Base-by-base conservation (phyloP, 1,284 basidiomycete genomes). In the Takashimella koratensis region DNA sequence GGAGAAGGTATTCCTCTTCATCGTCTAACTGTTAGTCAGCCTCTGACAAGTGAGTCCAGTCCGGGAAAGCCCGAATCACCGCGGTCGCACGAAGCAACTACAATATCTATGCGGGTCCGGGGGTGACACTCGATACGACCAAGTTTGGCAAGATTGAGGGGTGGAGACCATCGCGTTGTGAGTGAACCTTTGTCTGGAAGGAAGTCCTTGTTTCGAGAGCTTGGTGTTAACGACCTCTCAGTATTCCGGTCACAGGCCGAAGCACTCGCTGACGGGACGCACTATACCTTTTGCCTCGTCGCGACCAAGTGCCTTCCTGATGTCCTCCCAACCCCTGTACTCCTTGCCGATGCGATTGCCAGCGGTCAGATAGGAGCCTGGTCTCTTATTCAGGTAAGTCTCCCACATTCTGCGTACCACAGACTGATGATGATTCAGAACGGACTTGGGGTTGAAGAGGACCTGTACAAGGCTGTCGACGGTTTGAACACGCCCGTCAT, bases 251-350 rank as follows among this genome's bases (percentile, higher is more conserved):
- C 81, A 1, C 79, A 88, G 24, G 70, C 74, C 1, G 80, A 84
- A 13, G 85, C 86, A 1, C 76, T 82, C 6, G 61, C 53, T 0
- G 58, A 61, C 49, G 84, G 86, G 42, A 72, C 77, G 40, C 62
- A 77, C 1, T 90, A 87, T 68, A 79, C 82, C 30, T 83, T 85
- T 65, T 84, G 88, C 12, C 70, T 90, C 12, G 73, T 89, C 50
- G 80, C 84, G 2, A 87, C 86, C 2, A 90, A 90, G 67, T 83
- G 83, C 4, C 74, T 89, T 3, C 88, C 88, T 0, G 88, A 90
- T 61, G 68, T 86, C 20, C 66, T 75, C 2, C 80, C 79, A 12
- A 87, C 84, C 4, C 75, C 84, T 0, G 68, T 75, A 13, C 73
- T 89, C 12, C 79, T 90, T 16, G 74, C 77, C 20, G 83, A 86